Percentiles rank a stretch among this genome's conserved stretches.
These are phyloP conservation scores for Alternaria incomplexa DNA, from an alignment of 2,329 filamentous ascomycete species.

Conservation along the genomic window DNA sequence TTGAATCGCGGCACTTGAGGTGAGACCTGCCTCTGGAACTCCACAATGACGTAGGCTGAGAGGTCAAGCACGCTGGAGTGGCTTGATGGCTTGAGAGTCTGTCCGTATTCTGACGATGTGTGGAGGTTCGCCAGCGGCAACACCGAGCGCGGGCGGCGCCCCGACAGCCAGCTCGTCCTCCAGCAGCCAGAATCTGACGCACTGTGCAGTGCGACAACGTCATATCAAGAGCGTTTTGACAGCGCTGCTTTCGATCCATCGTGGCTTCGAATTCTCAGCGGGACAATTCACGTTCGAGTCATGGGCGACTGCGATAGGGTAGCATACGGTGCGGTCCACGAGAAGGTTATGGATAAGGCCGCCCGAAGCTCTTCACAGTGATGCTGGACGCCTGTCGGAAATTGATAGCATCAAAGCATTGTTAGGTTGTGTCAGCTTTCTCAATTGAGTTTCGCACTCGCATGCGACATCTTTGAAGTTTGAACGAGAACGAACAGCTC, in stretches of 20 bases:
- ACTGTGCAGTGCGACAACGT: background rate
- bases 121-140: background rate
- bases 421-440: background rate
- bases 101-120: background rate
- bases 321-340: background rate
- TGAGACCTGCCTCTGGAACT: background rate
- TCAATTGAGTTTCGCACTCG: slow-evolving; percentile 3
- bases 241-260: slow-evolving; percentile 1
- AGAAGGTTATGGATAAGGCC: background rate
- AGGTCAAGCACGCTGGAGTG: background rate
- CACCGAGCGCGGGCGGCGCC: background rate
- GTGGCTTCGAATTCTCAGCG: background rate
- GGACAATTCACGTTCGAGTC: background rate
- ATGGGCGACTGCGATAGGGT: background rate
- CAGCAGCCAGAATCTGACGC: background rate
- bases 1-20: background rate
- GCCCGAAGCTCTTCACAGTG: background rate
- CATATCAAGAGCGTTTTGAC: background rate
- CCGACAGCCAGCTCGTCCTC: background rate
- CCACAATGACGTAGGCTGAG: background rate
- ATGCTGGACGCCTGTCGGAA: slow-evolving; percentile 11
- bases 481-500: slow-evolving; percentile 8
- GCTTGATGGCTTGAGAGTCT: background rate
- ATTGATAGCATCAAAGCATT: slow-evolving; percentile 1
- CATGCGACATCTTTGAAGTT: slow-evolving; percentile 8